A percentile compares a stretch with the other conserved stretches of the same genome.
phyloP scores from a whole-genome alignment of 441 rosid species.

The Raphanus hybrid region DNA sequence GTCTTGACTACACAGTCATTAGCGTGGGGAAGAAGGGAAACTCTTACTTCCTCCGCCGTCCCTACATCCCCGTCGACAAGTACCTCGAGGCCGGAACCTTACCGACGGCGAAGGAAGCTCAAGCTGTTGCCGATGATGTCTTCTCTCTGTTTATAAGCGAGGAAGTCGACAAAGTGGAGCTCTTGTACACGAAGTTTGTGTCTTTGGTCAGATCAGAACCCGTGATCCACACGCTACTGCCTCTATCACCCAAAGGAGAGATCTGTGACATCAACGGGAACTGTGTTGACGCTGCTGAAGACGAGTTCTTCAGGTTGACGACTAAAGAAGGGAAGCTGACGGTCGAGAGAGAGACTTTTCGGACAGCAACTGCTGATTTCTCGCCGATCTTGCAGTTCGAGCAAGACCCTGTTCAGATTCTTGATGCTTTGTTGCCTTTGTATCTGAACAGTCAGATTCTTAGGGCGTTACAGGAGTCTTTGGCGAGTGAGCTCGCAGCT shows the following conservation, averaged over 20 bases:
- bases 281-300: constrained; percentile 93
- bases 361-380: constrained; percentile 59
- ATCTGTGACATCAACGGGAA: constrained; percentile 80
- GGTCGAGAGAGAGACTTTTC: constrained; percentile 69
- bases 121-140: constrained; percentile 87
- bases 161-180: constrained; percentile 95
- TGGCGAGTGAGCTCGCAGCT: constrained; percentile 92
- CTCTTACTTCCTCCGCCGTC: constrained; percentile 72
- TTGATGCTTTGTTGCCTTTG: constrained; percentile 89
- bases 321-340: constrained; percentile 87
- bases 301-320: constrained; percentile 87
- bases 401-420: constrained; percentile 98
- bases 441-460: constrained; percentile 91
- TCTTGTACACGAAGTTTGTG: constrained; percentile 87
- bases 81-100: constrained; percentile 60
- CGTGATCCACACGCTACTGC: constrained; percentile 86
- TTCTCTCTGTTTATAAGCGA: constrained; percentile 86
- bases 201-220: constrained; percentile 87
- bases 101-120: constrained; percentile 95
- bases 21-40: constrained; percentile 95
- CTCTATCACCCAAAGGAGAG: constrained; percentile 88
- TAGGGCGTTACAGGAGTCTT: constrained; percentile 93
- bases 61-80: constrained; percentile 75
- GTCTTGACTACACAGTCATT: constrained; percentile 69
- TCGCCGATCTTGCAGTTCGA: constrained; percentile 86